phyloP scores from a whole-genome alignment of 208 protist species.

The Herpetomonas tarakana region DNA sequence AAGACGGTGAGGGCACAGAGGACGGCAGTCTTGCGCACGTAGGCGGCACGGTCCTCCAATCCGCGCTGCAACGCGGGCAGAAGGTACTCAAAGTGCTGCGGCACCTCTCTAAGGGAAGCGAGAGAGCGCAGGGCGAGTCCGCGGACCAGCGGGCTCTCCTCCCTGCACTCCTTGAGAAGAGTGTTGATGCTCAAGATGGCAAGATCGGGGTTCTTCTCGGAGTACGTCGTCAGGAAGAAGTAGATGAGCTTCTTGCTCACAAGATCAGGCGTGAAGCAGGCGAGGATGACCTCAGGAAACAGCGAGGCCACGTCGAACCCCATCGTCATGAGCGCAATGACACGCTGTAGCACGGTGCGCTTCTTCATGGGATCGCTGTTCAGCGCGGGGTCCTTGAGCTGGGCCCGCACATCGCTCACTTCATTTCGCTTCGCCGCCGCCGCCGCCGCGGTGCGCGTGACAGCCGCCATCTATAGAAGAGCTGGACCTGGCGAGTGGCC shows the following conservation, averaged over 20 bases:
- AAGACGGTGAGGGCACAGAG: constrained; percentile 84
- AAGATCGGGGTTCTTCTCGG: constrained; percentile 87
- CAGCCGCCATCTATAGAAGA: not conserved
- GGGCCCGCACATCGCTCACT: constrained; percentile 33
- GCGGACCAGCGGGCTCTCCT: constrained; percentile 93
- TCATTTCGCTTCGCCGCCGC: constrained; percentile 25
- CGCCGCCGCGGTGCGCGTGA: constrained; percentile 7
- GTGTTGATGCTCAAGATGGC: constrained; percentile 96
- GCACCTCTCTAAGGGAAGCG: constrained; percentile 75
- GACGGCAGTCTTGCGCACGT: constrained; percentile 95
- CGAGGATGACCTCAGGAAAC: constrained; percentile 92
- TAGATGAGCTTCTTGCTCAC: constrained; percentile 98
- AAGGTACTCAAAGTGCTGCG: constrained; percentile 73
- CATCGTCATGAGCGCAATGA: constrained; percentile 95
- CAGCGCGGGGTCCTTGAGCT: constrained; percentile 33
- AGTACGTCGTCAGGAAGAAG: constrained; percentile 94
- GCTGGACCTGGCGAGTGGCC: not conserved
- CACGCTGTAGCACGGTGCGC: constrained; percentile 81
- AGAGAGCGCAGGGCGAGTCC: constrained; percentile 94
- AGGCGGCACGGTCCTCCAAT: constrained; percentile 80
- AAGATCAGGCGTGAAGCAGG: constrained; percentile 90
- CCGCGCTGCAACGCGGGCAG: constrained; percentile 65
- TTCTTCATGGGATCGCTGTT: constrained; percentile 44
- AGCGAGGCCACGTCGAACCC: constrained; percentile 94
- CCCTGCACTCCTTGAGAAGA: constrained; percentile 91